Base-by-base conservation (phyloP, 2,329 filamentous ascomycete species). In the Gliomastix tumulicola region DNA sequence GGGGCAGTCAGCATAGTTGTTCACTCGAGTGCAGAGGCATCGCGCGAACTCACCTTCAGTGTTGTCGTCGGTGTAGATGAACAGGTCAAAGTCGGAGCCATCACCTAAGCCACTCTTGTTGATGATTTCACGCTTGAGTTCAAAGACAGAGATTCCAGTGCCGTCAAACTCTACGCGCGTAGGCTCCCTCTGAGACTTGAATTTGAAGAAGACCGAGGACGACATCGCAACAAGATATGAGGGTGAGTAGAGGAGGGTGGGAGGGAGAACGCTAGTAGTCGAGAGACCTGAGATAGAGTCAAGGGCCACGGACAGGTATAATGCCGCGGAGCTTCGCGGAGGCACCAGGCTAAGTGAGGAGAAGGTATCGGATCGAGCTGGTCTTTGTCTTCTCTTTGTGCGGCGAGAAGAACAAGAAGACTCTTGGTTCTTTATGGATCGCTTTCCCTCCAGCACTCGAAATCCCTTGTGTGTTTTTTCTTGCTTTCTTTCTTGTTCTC, bases 141-240 rank as follows among this genome's bases (percentile, higher is more conserved):
- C 94, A 66, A 97, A 98, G 45, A 97, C 92, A 43, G 90, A 95
- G 57, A 97, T 94, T 63, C 88, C 88, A 52, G 90, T 96, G 57
- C 92, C 92, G 65, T 98, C 90, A 62, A 98, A 97, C 56, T 89
- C 86, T 53, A 98, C 88, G 56, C 89, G 81, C 40, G 88, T 88
- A 42, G 88, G 87, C 58, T 97, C 92, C 69, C 88, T 96, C 59
- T 94, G 88, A 50, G 90, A 97, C 69, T 96, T 97, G 82, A 98
- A 98, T 69, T 95, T 95, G 85, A 96, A 98, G 68, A 96, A 97
- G 57, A 98, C 92, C 48, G 89, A 97, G 39, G 92, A 95, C 59
- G 88, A 79, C 89, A 96, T 96, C 55, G 55, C 18, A 18, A 32
- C n/a, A n/a, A n/a, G n/a, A n/a, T n/a, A n/a, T n/a, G n/a, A n/a